These are phyloP conservation scores for Aegilops bicornis DNA, from an alignment of 176 grass and related monocot species.

Conservation along the genomic window DNA sequence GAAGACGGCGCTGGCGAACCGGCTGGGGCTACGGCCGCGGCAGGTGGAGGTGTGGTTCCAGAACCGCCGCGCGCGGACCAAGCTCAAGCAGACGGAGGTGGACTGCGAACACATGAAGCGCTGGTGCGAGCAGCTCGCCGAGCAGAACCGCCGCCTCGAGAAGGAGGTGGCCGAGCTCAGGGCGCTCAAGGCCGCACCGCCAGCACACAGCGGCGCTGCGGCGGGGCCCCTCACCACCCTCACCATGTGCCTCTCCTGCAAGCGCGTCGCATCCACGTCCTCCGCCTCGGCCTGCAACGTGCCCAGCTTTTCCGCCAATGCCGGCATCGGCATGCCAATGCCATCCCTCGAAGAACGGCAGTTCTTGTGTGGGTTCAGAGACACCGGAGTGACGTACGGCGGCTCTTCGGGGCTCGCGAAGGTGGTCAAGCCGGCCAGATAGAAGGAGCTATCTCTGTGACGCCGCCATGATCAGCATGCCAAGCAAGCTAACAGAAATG, in stretches of 20 bases:
- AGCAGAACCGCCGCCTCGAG: constrained; percentile 80
- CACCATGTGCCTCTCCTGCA: constrained; percentile 83
- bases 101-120: constrained; percentile 88
- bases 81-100: constrained; percentile 97
- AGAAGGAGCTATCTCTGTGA: not conserved
- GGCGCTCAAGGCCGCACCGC: constrained; percentile 54
- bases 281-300: not conserved
- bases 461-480: not conserved
- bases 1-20: constrained; percentile 63
- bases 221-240: constrained; percentile 64
- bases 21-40: constrained; percentile 70
- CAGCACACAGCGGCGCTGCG: constrained; percentile 12
- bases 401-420: not conserved
- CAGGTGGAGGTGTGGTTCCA: constrained; percentile 99
- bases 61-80: constrained; percentile 80
- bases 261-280: constrained; percentile 47
- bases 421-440: constrained; percentile 45
- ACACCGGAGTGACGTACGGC: constrained; percentile 19
- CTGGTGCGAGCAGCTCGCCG: constrained; percentile 86
- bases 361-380: constrained; percentile 44
- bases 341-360: constrained; percentile 26
- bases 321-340: not conserved
- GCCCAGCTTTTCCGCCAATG: not conserved
- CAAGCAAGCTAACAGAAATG: not conserved
- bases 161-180: constrained; percentile 90